Conservation (phyloP, 331 rosid genomes). For the Spiraea crenata region DNA sequence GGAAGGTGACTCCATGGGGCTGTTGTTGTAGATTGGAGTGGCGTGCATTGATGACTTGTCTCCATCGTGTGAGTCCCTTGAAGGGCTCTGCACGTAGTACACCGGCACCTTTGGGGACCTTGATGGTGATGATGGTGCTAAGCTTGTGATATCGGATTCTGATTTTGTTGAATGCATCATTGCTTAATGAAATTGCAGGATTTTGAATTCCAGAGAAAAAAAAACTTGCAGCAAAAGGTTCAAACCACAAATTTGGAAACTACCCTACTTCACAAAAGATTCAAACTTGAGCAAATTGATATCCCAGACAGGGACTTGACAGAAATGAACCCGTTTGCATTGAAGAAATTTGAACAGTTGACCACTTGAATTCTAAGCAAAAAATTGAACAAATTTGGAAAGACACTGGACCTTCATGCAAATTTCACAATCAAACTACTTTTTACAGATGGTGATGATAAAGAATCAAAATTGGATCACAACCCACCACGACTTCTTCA, state of each 20-base stretch:
- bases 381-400: background rate
- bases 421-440: background rate
- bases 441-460: background rate
- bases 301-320: background rate
- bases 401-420: background rate
- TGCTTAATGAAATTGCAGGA: background rate
- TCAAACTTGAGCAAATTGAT: background rate
- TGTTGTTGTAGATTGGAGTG: slow-evolving; percentile 78
- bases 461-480: background rate
- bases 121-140: slow-evolving; percentile 88
- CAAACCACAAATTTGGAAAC: background rate
- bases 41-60: slow-evolving; percentile 89
- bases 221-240: background rate
- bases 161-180: slow-evolving; percentile 70
- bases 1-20: slow-evolving; percentile 94
- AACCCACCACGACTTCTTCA: background rate
- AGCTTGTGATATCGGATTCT: slow-evolving; percentile 81
- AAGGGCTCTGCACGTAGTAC: slow-evolving; percentile 91
- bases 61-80: slow-evolving; percentile 89
- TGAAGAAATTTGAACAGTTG: background rate
- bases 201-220: background rate
- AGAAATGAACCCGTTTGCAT: background rate
- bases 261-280: background rate
- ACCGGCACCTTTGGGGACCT: slow-evolving; percentile 85
- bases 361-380: background rate